Percentiles rank a stretch among this genome's conserved stretches.
These are phyloP conservation scores for Heterobasidion annosum DNA, from an alignment of 1,284 basidiomycete species.

Conservation along the genomic window DNA sequence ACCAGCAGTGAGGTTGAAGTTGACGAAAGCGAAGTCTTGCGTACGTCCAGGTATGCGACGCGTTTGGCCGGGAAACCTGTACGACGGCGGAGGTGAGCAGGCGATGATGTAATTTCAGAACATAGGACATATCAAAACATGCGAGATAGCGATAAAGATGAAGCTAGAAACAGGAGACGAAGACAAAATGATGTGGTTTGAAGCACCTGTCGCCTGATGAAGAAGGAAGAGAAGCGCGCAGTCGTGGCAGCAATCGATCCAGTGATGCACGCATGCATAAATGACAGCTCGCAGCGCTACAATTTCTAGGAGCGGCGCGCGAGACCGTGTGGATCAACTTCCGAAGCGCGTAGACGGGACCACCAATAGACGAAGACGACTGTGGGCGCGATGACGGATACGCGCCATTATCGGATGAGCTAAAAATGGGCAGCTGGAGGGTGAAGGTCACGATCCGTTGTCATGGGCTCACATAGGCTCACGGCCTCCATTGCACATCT, in stretches of 20 bases:
- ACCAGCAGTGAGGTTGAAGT: conserved; percentile 76
- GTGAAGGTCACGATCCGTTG: background rate
- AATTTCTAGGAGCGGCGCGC: background rate
- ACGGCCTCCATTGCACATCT: background rate
- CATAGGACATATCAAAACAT: background rate
- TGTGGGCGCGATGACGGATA: background rate
- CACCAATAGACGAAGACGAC: background rate
- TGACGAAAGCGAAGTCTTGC: conserved; percentile 68
- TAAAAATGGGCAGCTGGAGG: background rate
- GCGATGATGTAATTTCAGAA: conserved; percentile 1
- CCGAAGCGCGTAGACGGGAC: background rate
- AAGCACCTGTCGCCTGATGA: too few relatives aligned
- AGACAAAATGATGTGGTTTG: too few relatives aligned
- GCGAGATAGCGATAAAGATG: background rate
- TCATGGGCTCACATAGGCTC: background rate
- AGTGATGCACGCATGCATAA: background rate
- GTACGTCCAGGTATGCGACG: conserved; percentile 45
- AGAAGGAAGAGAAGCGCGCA: too few relatives aligned
- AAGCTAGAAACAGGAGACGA: too few relatives aligned
- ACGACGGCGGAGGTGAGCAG: conserved; percentile 1
- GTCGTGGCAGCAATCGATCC: too few relatives aligned
- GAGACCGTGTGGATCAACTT: background rate
- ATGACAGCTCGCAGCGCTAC: background rate
- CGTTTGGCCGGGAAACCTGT: conserved; percentile 45
- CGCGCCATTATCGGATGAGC: background rate